Evolutionary conservation across 2,329 filamentous ascomycete genomes (phyloP), one percentile per base, ranked within the genome.

Genomic region (Sarocladium kiliense): DNA sequence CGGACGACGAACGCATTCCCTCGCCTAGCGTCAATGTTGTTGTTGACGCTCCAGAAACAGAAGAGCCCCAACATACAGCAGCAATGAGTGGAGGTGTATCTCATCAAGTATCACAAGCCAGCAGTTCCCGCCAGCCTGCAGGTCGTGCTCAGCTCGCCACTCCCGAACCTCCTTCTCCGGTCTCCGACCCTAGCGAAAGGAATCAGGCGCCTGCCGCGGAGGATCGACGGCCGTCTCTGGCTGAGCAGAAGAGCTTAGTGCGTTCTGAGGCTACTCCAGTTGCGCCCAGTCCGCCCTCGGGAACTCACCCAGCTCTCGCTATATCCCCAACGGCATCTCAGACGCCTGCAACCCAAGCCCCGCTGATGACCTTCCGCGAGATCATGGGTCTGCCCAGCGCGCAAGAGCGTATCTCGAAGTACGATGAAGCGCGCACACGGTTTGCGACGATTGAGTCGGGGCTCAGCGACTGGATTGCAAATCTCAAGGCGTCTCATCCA

Each of bases 371-470:
- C 1, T 92, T 95, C 70, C 82, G 85, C 53, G 88, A 96, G 56
- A 96, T 97, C 58, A 77, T 91, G 63, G 83, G 81, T 9, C 77
- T 94, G 51, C 77, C 81, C 16, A 82, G 81, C 2, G 70, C 85
- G 0, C 69, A 77, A 14, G 86, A 94, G 60, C 84, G 91, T 19
- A 88, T 94, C 57, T 75, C 79, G 42, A 86, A 84, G 14, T 96
- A 89, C 67, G 82, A 89, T 57, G 81, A 87, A 56, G 87, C 88
- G 0, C 82, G 90, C 44, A 74, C 81, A 16, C 81, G 88, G 45
- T 91, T 91, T 67, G 85, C 87, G 0, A 69, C 73, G 12, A 84
- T 87, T 66, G 85, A 96, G 57, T 88, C 88, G 4, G 91, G 92
- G 1, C 74, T 97, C n/a, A 76, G 72, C 2, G 69, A 74, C 32